These are phyloP conservation scores for Fusarium subglutinans DNA, from an alignment of 2,329 filamentous ascomycete species.

Conservation along the genomic window DNA sequence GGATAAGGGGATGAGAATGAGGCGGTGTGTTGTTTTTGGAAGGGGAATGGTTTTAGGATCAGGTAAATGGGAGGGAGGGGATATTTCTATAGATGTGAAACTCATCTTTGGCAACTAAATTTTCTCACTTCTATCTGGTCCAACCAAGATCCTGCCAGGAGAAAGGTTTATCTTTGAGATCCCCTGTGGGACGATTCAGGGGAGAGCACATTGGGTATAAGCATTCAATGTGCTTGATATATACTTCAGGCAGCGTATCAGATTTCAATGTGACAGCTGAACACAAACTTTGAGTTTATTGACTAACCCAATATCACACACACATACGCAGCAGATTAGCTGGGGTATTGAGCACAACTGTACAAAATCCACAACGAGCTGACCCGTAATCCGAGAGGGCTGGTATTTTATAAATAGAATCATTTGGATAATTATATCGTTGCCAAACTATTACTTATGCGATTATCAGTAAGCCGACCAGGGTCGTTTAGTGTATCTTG, in stretches of 20 bases:
- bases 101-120: rapidly evolving
- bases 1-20: background rate
- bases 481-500: rapidly evolving
- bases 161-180: too few relatives aligned
- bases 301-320: rapidly evolving
- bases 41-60: rapidly evolving
- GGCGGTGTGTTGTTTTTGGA: background rate
- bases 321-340: rapidly evolving
- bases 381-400: rapidly evolving
- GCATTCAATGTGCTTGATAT: rapidly evolving
- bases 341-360: rapidly evolving
- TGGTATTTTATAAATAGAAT: rapidly evolving
- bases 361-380: rapidly evolving
- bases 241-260: rapidly evolving
- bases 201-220: too few relatives aligned
- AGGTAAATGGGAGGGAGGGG: background rate
- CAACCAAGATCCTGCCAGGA: background rate
- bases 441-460: rapidly evolving
- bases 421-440: rapidly evolving
- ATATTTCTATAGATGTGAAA: background rate
- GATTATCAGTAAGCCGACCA: rapidly evolving
- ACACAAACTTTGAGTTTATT: too few relatives aligned
- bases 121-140: rapidly evolving
- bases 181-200: rapidly evolving
- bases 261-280: background rate